These are phyloP conservation scores for Boletus calvinii DNA, from an alignment of 1,284 basidiomycete genomes.

Conservation along the genomic window DNA sequence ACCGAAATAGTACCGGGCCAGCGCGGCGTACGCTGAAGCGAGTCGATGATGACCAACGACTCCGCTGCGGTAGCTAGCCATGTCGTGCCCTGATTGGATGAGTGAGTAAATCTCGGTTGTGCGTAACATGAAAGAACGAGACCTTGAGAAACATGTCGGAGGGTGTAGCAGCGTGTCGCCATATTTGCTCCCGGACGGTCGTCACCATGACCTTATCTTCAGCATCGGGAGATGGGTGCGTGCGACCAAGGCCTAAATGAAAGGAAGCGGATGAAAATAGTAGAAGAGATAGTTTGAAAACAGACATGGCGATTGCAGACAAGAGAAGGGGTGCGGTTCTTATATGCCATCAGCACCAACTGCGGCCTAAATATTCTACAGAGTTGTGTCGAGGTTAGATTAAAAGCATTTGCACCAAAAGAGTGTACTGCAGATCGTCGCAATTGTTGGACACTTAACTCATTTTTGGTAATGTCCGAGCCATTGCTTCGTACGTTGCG, in stretches of 20 bases:
- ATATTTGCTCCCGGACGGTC: constrained; percentile 3
- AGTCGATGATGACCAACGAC: constrained; percentile 2
- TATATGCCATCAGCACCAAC: no score
- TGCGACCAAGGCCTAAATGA: constrained; percentile 1
- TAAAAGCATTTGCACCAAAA: no score
- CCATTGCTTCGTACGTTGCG: no score
- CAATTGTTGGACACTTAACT: no score
- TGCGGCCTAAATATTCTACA: no score
- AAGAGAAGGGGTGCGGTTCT: not conserved
- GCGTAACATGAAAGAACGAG: not conserved
- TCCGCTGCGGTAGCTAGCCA: constrained; percentile 11
- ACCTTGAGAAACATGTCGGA: constrained; percentile 3
- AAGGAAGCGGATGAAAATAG: constrained; percentile 4
- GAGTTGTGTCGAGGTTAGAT: no score
- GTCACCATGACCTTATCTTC: constrained; percentile 9
- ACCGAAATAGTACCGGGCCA: not conserved
- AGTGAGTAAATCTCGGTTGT: not conserved
- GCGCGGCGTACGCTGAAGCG: not conserved
- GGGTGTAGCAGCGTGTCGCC: not conserved
- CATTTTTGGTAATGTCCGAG: no score
- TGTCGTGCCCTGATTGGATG: not conserved
- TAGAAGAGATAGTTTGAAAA: constrained; percentile 8
- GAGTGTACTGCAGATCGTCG: no score
- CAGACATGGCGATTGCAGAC: constrained; percentile 1
- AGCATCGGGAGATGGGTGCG: not conserved